phyloP scores from a whole-genome alignment of 371 early-diverging fungal genomes.

The Apophysomyces sp. region DNA sequence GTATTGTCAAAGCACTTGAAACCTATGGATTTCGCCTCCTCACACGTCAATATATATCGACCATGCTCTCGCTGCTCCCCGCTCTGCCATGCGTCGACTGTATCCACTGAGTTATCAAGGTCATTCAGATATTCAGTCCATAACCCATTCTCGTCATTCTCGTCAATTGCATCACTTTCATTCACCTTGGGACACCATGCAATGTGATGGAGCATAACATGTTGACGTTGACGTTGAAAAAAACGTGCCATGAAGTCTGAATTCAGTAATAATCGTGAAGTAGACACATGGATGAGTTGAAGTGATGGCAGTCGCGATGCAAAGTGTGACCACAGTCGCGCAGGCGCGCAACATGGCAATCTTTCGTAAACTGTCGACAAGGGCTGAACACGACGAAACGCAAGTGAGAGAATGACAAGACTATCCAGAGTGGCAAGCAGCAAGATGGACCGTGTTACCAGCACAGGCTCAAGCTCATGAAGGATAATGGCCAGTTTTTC shows the following conservation, averaged over 20 bases:
- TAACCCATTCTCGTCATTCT: not conserved
- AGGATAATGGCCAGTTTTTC: constrained; percentile 39
- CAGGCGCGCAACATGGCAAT: constrained; percentile 35
- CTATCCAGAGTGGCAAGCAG: constrained; percentile 14
- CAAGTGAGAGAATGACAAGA: constrained; percentile 34
- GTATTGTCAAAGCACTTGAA: constrained; percentile 28
- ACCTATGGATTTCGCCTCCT: constrained; percentile 25
- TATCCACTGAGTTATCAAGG: constrained; percentile 3
- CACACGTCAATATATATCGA: constrained; percentile 15
- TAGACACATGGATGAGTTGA: constrained; percentile 31
- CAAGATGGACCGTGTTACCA: constrained; percentile 14
- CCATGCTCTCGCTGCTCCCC: not conserved
- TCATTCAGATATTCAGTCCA: constrained; percentile 10
- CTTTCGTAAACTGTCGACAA: constrained; percentile 19
- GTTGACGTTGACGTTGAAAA: constrained; percentile 6
- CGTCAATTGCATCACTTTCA: not conserved
- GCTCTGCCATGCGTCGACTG: constrained; percentile 12
- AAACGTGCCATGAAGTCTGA: constrained; percentile 28
- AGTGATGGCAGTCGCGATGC: constrained; percentile 22
- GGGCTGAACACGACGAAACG: constrained; percentile 30
- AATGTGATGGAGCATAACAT: constrained; percentile 42
- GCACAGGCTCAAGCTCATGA: constrained; percentile 28
- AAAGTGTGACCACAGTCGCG: constrained; percentile 28
- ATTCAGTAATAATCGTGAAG: constrained; percentile 19
- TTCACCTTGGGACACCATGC: constrained; percentile 5